Conservation (phyloP, 1,284 basidiomycete species). For the Bondarzewia mesenterica region DNA sequence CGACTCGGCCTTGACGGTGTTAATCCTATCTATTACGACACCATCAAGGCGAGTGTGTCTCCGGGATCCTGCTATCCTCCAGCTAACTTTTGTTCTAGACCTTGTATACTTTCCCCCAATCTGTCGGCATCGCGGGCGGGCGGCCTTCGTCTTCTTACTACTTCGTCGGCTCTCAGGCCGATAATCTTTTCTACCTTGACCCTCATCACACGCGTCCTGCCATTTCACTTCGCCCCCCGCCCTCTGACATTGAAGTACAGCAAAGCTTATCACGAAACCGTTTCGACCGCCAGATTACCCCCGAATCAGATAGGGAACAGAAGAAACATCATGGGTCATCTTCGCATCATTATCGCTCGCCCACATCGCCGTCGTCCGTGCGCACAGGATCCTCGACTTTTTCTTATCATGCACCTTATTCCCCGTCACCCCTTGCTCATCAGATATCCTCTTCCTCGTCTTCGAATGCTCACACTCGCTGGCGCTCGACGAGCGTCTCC, state of each 20-base stretch:
- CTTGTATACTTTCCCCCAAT: constrained; percentile 90
- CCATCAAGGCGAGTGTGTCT: constrained; percentile 67
- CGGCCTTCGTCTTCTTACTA: constrained; percentile 95
- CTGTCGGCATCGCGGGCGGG: constrained; percentile 93
- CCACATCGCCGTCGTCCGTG: constrained; percentile 46
- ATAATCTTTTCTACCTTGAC: constrained; percentile 92
- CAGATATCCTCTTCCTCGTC: constrained; percentile 43
- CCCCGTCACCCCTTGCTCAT: constrained; percentile 54
- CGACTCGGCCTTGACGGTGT: constrained; percentile 89
- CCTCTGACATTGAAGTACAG: constrained; percentile 9
- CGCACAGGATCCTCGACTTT: constrained; percentile 46
- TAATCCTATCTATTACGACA: constrained; percentile 91
- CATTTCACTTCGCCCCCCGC: constrained; percentile 62
- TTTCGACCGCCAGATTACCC: constrained; percentile 15
- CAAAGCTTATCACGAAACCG: constrained; percentile 11
- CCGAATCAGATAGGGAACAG: constrained; percentile 6
- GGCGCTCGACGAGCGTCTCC: constrained; percentile 23
- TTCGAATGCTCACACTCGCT: constrained; percentile 21
- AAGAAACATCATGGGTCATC: constrained; percentile 13
- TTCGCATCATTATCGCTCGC: constrained; percentile 27
- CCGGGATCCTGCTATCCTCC: background rate
- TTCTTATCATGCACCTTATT: constrained; percentile 45
- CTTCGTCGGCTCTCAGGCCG: constrained; percentile 89
- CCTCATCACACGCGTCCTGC: constrained; percentile 86
- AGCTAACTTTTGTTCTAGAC: constrained; percentile 35